Evolutionary conservation across 768 basidiomycete genomes (phyloP).

Genomic region (Antrodiella citrinella): DNA sequence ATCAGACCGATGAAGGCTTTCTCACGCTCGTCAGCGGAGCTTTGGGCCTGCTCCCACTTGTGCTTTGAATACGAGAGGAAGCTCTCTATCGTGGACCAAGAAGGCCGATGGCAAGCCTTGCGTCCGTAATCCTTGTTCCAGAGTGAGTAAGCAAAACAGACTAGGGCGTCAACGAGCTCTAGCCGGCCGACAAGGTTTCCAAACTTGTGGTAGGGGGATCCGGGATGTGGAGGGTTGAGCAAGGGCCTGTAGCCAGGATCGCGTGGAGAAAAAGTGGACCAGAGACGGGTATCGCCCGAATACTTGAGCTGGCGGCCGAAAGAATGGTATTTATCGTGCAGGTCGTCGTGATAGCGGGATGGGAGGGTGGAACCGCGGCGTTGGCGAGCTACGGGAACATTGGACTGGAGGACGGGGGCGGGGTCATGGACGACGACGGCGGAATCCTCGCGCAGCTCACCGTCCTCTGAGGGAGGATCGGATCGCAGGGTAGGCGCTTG

Average conservation of each 20-base stretch:
- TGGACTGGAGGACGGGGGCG: slow-evolving; percentile 4
- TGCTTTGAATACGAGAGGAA: slow-evolving; percentile 57
- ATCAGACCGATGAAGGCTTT: slow-evolving; percentile 69
- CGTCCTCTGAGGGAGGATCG: slow-evolving; percentile 36
- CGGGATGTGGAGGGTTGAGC: slow-evolving; percentile 51
- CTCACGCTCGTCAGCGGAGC: slow-evolving; percentile 38
- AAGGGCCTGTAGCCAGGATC: slow-evolving; percentile 61
- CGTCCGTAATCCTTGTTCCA: slow-evolving; percentile 69
- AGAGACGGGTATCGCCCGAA: slow-evolving; percentile 73
- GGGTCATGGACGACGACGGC: not conserved
- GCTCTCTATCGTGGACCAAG: slow-evolving; percentile 62
- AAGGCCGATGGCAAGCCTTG: slow-evolving; percentile 44
- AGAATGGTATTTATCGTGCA: slow-evolving; percentile 64
- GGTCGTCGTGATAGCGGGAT: slow-evolving; percentile 47
- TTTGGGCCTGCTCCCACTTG: slow-evolving; percentile 46
- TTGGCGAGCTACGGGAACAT: slow-evolving; percentile 58
- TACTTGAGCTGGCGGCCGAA: slow-evolving; percentile 75
- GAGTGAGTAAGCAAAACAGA: slow-evolving; percentile 77
- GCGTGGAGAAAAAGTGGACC: slow-evolving; percentile 60
- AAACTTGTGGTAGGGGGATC: slow-evolving; percentile 66
- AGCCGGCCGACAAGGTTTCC: slow-evolving; percentile 70
- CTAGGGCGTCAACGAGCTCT: slow-evolving; percentile 73
- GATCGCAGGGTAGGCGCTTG: slow-evolving; percentile 20
- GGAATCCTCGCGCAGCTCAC: slow-evolving; percentile 36
- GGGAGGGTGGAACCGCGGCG: slow-evolving; percentile 38